Conservation (phyloP, 2,329 filamentous ascomycete genomes). For the Aureobasidium sp. region DNA sequence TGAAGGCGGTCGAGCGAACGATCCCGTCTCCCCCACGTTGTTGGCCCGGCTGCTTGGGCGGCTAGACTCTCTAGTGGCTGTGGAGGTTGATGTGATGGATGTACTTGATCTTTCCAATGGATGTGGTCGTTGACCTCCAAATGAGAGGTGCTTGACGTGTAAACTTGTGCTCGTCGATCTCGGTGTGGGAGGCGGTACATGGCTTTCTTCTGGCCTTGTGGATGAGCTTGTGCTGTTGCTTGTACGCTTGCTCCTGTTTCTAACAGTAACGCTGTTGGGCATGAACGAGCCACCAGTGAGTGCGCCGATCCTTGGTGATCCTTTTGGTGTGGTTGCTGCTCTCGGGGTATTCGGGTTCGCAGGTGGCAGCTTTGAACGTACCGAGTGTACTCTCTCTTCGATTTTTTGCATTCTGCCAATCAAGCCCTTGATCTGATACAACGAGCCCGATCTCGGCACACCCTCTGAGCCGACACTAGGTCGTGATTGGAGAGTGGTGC, state of each 20-base stretch:
- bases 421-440: conserved; percentile 85
- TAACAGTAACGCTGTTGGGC: conserved; percentile 49
- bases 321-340: conserved; percentile 52
- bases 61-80: conserved; percentile 28
- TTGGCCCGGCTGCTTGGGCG: conserved; percentile 69
- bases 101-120: conserved; percentile 18
- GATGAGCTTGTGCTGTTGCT: conserved; percentile 43
- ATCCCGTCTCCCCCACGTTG: conserved; percentile 41
- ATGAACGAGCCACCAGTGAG: conserved; percentile 38
- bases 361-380: conserved; percentile 81
- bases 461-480: conserved; percentile 22
- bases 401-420: conserved; percentile 97
- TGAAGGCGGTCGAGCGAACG: conserved; percentile 1
- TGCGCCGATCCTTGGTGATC: conserved; percentile 31
- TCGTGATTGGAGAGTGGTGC: conserved; percentile 37
- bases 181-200: conserved; percentile 12
- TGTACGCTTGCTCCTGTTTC: conserved; percentile 59
- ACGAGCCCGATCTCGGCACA: conserved; percentile 57
- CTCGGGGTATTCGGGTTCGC: conserved; percentile 70
- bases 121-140: conserved; percentile 32
- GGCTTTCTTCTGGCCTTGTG: conserved; percentile 17
- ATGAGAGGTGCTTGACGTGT: conserved; percentile 41
- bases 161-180: conserved; percentile 20
- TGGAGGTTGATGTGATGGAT: conserved; percentile 16
- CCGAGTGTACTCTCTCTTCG: conserved; percentile 85